Evolutionary conservation across 2,329 filamentous ascomycete species (phyloP).

Genomic region (Apiospora aurea): DNA sequence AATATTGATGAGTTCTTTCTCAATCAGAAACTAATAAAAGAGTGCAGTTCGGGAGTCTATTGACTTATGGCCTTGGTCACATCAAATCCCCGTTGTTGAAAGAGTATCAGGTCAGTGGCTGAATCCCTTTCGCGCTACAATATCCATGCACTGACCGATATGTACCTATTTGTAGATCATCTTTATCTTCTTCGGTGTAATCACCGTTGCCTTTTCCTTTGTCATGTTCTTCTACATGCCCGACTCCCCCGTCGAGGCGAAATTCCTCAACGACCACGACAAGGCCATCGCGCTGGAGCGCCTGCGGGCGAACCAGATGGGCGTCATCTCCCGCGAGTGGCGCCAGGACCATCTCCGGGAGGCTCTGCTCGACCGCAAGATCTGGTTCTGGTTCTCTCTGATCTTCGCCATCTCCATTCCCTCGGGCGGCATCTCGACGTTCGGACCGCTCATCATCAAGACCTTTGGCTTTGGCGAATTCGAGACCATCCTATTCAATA

Average conservation of each 20-base stretch:
- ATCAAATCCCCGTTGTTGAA: constrained; percentile 56
- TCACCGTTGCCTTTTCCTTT: constrained; percentile 55
- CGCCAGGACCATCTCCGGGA: constrained; percentile 60
- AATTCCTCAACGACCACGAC: constrained; percentile 58
- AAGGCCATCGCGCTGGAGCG: constrained; percentile 62
- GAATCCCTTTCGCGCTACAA: neutral
- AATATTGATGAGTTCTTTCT: neutral
- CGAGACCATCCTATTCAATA: constrained; percentile 60
- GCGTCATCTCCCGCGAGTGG: constrained; percentile 60
- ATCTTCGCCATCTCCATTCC: constrained; percentile 61
- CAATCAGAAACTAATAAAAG: constrained; percentile 27
- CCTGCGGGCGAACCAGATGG: constrained; percentile 62
- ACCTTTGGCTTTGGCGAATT: constrained; percentile 59
- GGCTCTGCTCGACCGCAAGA: constrained; percentile 63
- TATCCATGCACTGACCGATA: constrained; percentile 10
- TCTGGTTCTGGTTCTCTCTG: constrained; percentile 64
- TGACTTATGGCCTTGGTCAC: constrained; percentile 65
- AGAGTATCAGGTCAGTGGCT: constrained; percentile 37
- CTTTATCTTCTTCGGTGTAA: constrained; percentile 60
- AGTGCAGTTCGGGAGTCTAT: constrained; percentile 56
- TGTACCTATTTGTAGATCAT: constrained; percentile 51
- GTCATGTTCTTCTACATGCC: constrained; percentile 57
- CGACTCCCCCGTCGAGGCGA: constrained; percentile 57
- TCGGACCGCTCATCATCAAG: constrained; percentile 59
- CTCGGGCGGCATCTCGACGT: constrained; percentile 61